Conservation (phyloP, 176 grass and related monocot genomes). For the Triticum timopheevii region DNA sequence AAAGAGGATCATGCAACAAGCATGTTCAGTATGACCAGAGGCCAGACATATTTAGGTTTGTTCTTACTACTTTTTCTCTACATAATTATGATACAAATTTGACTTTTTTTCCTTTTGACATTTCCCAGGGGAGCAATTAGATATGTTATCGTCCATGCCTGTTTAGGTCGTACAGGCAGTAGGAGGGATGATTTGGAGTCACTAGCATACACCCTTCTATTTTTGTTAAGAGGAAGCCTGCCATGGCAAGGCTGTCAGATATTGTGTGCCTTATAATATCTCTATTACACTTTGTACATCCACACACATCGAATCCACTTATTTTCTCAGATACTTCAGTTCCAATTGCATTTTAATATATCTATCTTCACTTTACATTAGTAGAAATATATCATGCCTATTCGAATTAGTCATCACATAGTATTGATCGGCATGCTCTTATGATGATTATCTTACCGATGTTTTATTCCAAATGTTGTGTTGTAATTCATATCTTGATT, state of each 20-base stretch:
- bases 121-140: constrained; percentile 71
- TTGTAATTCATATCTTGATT: no score
- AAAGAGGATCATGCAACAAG: constrained; percentile 32
- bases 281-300: no score
- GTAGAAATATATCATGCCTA: no score
- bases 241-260: constrained; percentile 93
- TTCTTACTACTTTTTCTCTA: constrained; percentile 29
- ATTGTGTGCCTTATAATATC: neutral
- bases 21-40: constrained; percentile 90
- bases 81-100: neutral
- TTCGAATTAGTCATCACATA: no score
- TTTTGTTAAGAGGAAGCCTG: constrained; percentile 69
- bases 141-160: constrained; percentile 89
- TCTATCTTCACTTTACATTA: no score
- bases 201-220: constrained; percentile 84
- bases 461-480: no score
- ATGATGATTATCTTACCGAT: no score
- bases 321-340: no score
- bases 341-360: no score
- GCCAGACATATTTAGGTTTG: constrained; percentile 82
- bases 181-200: constrained; percentile 92
- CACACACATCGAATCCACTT: no score
- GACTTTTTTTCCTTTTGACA: constrained; percentile 28
- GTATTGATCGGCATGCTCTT: no score
- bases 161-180: constrained; percentile 76